Base-by-base conservation (phyloP, 495 filamentous ascomycete genomes). In the Daldinia decipiens region DNA sequence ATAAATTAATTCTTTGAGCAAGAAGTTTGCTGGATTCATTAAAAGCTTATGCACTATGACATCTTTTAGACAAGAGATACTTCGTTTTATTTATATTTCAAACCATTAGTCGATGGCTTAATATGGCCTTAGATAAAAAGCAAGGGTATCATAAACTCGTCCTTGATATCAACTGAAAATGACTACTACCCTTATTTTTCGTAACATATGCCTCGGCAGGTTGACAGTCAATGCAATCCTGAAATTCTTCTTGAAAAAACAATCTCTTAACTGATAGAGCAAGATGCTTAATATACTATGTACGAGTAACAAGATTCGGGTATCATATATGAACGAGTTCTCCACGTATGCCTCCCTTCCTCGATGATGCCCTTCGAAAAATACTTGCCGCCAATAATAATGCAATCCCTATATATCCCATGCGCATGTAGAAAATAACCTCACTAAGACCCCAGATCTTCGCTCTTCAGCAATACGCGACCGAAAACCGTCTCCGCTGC, bases 271-370 rank as follows among this genome's bases (percentile, higher is more conserved):
- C 8, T 62, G 29, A 24, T 50, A 27, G 43, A 27, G 6, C 40
- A 52, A 19, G 52, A 52, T 52, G 29, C 29, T 40, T 5, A 40
- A 27, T 51, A 70, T 60, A 39, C 5, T 45, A 62, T 19, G 17
- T 50, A 52, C 40, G 57, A 31, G 26, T 32, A 51, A 26, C 29
- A 31, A 68, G 9, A 64, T 58, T 58, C 50, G 70, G 70, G 70
- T 73, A 73, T 73, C 65, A 65, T n/a, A 27, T 68, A 59, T 62
- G 27, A 65, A 62, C 58, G 27, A 59, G 38, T 56, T 47, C 27
- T 50, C 19, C 56, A 47, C 31, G 21, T 39, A 67, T 62, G 36
- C 38, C 45, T 63, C 62, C 70, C 65, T 52, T 59, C 43, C 21
- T 53, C 34, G 32, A 57, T 17, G 39, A 56, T 68, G 43, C 50